phyloP scores from a whole-genome alignment of 306 rosid genomes.

The Sicyos edulis region DNA sequence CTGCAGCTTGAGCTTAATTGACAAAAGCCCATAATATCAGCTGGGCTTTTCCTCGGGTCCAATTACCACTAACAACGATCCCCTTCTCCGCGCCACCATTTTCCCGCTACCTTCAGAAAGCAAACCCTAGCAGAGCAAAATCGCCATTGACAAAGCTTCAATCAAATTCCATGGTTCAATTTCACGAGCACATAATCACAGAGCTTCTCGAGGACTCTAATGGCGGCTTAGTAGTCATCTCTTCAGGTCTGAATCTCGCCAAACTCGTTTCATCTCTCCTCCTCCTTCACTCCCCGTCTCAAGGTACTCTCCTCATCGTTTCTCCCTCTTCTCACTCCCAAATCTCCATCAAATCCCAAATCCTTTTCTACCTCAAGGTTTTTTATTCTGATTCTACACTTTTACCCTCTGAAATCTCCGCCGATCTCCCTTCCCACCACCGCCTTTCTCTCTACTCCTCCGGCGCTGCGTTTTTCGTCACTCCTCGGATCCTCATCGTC shows the following conservation, averaged over 20 bases:
- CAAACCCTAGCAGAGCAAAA: neutral
- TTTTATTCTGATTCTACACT: no score
- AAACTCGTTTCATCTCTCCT: no score
- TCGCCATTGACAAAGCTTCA: conserved; percentile 2
- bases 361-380: no score
- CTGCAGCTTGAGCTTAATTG: no score
- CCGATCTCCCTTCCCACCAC: conserved; percentile 64
- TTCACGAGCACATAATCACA: conserved; percentile 67
- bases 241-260: conserved; percentile 72
- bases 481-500: conserved; percentile 83
- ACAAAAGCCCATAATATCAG: no score
- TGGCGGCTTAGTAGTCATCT: conserved; percentile 74
- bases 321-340: no score
- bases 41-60: no score
- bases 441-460: conserved; percentile 80
- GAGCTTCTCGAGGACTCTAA: conserved; percentile 68
- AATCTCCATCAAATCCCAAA: no score
- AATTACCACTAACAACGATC: no score
- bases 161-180: no score
- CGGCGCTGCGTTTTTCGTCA: conserved; percentile 61
- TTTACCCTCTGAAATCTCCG: conserved; percentile 63
- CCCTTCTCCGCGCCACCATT: conserved; percentile 6
- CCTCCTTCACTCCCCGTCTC: no score
- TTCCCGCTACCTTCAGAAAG: conserved; percentile 26
- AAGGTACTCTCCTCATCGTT: no score